Evolutionary conservation across 345 rosid species (phyloP).

Genomic region (Ceriops tagal): DNA sequence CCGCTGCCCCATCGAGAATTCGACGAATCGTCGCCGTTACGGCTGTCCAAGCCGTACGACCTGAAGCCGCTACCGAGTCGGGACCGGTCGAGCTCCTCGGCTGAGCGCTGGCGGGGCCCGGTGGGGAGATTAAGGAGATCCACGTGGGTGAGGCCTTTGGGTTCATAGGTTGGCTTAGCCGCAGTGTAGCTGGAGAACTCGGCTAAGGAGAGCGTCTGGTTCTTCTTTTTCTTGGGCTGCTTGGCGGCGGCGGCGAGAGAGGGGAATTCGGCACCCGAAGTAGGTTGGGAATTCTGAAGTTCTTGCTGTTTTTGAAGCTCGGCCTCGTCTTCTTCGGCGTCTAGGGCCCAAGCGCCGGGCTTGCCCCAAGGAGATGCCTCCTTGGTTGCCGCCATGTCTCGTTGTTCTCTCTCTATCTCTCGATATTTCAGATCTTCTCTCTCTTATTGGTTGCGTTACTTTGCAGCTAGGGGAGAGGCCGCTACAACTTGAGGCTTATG

Average conservation of each 20-base stretch:
- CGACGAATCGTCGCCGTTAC: conserved; percentile 50
- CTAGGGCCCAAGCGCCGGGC: conserved; percentile 95
- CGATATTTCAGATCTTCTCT: neutral
- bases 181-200: conserved; percentile 45
- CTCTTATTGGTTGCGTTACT: neutral
- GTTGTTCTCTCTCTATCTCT: neutral
- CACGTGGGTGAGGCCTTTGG: conserved; percentile 44
- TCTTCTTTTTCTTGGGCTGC: conserved; percentile 71
- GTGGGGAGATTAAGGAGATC: conserved; percentile 72
- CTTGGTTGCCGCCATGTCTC: conserved; percentile 72
- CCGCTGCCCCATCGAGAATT: conserved; percentile 50
- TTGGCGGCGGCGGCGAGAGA: conserved; percentile 69
- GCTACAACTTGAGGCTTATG: conserved; percentile 7
- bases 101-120: conserved; percentile 81
- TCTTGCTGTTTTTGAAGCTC: conserved; percentile 51
- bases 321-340: conserved; percentile 75
- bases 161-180: conserved; percentile 25
- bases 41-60: conserved; percentile 29
- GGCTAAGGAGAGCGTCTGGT: conserved; percentile 59
- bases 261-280: conserved; percentile 53
- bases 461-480: neutral
- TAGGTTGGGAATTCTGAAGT: conserved; percentile 7
- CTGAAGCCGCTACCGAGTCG: conserved; percentile 80
- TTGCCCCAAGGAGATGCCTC: conserved; percentile 88
- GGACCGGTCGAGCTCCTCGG: conserved; percentile 77